Evolutionary conservation across 192 early-diverging fungal species (phyloP).

Genomic region (Borealophlyctis nickersoniae): DNA sequence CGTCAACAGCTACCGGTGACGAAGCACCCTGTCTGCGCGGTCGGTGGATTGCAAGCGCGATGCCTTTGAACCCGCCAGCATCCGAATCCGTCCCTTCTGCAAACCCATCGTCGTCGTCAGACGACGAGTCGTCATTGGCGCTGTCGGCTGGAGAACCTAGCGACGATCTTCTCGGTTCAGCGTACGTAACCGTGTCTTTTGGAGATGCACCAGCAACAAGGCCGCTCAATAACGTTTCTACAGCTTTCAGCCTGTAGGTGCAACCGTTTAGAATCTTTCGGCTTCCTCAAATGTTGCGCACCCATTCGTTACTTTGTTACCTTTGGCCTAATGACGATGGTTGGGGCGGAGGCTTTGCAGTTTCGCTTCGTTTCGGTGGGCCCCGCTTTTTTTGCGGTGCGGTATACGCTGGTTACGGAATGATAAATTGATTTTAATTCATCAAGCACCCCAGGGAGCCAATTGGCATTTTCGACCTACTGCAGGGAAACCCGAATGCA

Average conservation of each 20-base stretch:
- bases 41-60: conserved; percentile 41
- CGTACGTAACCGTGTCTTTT: too few species aligned
- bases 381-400: conserved; percentile 38
- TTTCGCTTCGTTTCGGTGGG: conserved; percentile 21
- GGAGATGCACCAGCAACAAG: conserved; percentile 19
- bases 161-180: too few species aligned
- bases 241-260: conserved; percentile 32
- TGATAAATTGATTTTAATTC: conserved; percentile 5
- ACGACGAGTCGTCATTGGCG: background rate
- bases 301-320: too few species aligned
- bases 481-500: conserved; percentile 31
- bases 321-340: too few species aligned
- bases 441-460: background rate
- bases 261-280: too few species aligned
- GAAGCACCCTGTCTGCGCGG: conserved; percentile 18
- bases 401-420: conserved; percentile 23
- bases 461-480: conserved; percentile 3
- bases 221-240: conserved; percentile 33
- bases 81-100: too few species aligned
- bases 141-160: background rate
- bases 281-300: too few species aligned
- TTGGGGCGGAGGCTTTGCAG: background rate
- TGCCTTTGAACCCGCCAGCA: conserved; percentile 33
- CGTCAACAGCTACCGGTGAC: background rate
- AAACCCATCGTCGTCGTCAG: too few species aligned